phyloP scores from a whole-genome alignment of 148 eudicot genomes.

The Polygonum aviculare region DNA sequence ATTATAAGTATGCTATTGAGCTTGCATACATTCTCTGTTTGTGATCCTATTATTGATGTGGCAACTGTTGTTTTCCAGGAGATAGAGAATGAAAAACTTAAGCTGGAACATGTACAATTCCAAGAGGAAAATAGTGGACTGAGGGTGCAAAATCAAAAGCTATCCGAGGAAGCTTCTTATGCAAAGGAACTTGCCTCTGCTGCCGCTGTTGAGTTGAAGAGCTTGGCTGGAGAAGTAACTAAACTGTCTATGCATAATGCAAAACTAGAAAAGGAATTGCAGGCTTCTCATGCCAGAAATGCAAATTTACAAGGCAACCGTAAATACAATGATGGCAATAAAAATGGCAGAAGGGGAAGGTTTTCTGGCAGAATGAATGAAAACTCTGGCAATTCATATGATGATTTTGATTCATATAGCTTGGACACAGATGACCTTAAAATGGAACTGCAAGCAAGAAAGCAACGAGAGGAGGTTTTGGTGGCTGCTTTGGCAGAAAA shows the following conservation, averaged over 20 bases:
- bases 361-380: constrained; percentile 19
- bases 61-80: constrained; percentile 21
- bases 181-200: constrained; percentile 77
- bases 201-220: constrained; percentile 66
- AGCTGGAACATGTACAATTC: constrained; percentile 43
- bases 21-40: neutral
- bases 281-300: constrained; percentile 23
- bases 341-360: constrained; percentile 20
- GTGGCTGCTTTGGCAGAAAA: constrained; percentile 56
- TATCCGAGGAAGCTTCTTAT: constrained; percentile 60
- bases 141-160: constrained; percentile 43
- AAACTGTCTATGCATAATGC: constrained; percentile 58
- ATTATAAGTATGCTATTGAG: neutral
- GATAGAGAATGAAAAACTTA: constrained; percentile 48
- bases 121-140: constrained; percentile 49
- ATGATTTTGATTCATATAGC: constrained; percentile 21
- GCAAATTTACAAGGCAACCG: constrained; percentile 11
- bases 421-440: constrained; percentile 32
- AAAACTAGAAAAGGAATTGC: constrained; percentile 31
- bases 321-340: constrained; percentile 19
- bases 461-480: constrained; percentile 51
- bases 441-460: constrained; percentile 37
- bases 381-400: constrained; percentile 21
- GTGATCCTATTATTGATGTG: neutral
- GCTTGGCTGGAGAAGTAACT: constrained; percentile 64